These are phyloP conservation scores for Raphidocelis subcapitata DNA, from an alignment of 139 green algal genomes.

Conservation along the genomic window DNA sequence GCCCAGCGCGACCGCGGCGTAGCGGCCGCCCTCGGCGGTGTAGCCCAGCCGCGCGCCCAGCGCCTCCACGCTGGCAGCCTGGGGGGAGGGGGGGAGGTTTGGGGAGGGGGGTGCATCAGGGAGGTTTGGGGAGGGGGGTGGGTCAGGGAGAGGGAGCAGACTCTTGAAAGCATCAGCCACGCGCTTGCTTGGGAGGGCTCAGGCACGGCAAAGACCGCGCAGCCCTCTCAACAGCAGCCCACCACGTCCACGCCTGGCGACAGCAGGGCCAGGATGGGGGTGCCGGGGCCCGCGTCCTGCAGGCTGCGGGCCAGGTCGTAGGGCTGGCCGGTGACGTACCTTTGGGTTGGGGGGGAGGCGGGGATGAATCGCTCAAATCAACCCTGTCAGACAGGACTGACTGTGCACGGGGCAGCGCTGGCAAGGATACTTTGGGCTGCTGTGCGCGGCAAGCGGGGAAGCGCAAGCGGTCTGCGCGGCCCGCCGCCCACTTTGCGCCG, in stretches of 20 bases:
- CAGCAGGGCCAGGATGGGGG: conserved; percentile 91
- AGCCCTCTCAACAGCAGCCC: background rate
- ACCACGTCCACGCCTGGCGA: conserved; percentile 67
- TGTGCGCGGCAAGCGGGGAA: no score
- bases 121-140: no score
- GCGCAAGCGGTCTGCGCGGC: no score
- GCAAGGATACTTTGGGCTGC: no score
- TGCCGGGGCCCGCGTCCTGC: conserved; percentile 62
- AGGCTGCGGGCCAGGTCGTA: conserved; percentile 78
- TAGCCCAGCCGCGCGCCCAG: conserved; percentile 77
- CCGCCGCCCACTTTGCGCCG: conserved; percentile 62
- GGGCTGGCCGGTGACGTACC: conserved; percentile 63
- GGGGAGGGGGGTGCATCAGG: background rate
- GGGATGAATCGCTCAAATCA: no score
- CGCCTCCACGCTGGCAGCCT: conserved; percentile 78
- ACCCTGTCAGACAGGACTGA: no score
- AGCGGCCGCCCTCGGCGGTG: conserved; percentile 67
- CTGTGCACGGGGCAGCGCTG: no score
- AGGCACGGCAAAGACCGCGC: no score
- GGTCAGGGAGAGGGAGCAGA: no score
- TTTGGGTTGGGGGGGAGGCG: no score
- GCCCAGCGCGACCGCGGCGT: conserved; percentile 78
- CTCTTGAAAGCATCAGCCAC: no score
- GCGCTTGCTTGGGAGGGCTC: no score
- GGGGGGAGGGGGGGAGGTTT: conserved; percentile 43